Conservation (phyloP, 192 early-diverging fungal species). For the Linnemannia zychae region DNA sequence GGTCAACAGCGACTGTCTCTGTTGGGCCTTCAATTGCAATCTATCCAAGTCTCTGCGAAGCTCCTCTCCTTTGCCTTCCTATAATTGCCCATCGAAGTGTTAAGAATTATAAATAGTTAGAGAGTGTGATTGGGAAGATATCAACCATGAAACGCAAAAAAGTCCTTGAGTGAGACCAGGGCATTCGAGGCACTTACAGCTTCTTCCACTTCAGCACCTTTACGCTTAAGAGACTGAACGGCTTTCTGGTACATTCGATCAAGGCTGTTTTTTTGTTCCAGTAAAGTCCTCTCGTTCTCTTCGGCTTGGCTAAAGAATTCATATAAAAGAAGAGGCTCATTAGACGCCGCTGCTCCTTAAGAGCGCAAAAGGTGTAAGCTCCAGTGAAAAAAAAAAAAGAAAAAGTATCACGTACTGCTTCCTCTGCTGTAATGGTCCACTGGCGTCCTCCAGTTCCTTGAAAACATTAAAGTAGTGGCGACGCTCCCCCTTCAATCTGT, state of each 20-base stretch:
- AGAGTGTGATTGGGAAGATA: background rate
- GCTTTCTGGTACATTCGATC: conserved; percentile 29
- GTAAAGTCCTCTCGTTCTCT: background rate
- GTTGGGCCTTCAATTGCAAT: conserved; percentile 47
- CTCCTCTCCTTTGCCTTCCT: conserved; percentile 56
- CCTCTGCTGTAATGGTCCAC: conserved; percentile 52
- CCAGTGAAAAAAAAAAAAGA: background rate
- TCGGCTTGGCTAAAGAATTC: conserved; percentile 27
- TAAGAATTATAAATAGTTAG: no score
- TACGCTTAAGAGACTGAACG: conserved; percentile 28
- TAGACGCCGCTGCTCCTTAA: background rate
- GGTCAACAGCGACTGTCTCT: conserved; percentile 39
- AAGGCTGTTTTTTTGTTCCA: conserved; percentile 26
- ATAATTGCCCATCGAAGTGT: background rate
- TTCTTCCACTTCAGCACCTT: conserved; percentile 19
- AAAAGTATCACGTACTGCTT: conserved; percentile 33
- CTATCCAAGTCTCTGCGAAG: conserved; percentile 44
- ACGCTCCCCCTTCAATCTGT: conserved; percentile 61
- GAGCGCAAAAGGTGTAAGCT: background rate
- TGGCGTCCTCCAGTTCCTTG: conserved; percentile 53
- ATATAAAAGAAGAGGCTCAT: background rate
- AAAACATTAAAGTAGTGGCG: conserved; percentile 55
- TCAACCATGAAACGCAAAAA: background rate
- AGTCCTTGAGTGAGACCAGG: background rate
- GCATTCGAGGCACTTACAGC: conserved; percentile 10